Percentiles rank a stretch among this genome's conserved stretches.
Conservation (phyloP, 352 stramenopile genomes). For the Blastocystis sp. region DNA sequence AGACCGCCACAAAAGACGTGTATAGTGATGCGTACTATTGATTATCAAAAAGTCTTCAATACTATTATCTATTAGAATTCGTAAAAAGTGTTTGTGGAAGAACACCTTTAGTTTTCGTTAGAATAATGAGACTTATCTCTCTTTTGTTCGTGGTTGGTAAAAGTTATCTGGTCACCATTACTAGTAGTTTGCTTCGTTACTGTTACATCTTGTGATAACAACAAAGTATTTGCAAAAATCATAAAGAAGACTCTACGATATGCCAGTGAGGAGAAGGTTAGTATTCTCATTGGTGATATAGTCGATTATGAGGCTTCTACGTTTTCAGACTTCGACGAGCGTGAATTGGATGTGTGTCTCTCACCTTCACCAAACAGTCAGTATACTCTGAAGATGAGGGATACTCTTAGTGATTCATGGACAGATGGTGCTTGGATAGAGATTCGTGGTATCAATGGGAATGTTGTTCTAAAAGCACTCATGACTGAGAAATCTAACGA, state of each 20-base stretch:
- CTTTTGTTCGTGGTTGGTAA: no score
- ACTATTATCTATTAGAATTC: no score
- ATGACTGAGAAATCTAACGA: background rate
- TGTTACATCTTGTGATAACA: background rate
- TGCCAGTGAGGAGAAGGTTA: background rate
- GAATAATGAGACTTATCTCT: no score
- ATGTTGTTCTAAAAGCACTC: constrained; percentile 8
- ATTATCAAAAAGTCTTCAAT: no score
- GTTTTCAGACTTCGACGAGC: background rate
- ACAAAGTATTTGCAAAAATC: background rate
- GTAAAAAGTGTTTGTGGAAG: no score
- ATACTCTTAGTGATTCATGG: background rate
- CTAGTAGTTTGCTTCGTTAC: no score
- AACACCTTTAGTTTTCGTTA: no score
- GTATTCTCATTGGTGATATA: background rate
- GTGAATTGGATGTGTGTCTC: background rate
- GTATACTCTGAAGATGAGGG: background rate
- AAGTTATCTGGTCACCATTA: no score
- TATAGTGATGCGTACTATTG: no score
- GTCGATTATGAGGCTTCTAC: background rate
- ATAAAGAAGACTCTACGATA: background rate
- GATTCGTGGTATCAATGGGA: background rate
- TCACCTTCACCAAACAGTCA: background rate
- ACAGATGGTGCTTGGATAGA: constrained; percentile 1
- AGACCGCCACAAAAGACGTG: no score